phyloP scores from a whole-genome alignment of 1,284 basidiomycete species.

The Trichosporon coremiiforme region DNA sequence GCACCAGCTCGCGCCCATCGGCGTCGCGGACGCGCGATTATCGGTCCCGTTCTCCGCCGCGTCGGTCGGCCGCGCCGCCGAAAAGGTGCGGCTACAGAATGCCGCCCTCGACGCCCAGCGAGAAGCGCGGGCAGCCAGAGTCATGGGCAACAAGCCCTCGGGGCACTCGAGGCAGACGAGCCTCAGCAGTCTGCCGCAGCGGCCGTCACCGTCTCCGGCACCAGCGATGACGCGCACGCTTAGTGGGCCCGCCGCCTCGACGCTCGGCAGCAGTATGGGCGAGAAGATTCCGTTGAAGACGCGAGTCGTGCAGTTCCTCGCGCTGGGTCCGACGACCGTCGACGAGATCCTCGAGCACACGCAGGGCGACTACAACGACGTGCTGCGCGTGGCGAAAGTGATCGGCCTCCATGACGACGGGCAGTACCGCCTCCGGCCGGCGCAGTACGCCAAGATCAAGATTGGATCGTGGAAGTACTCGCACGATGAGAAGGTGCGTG shows the following conservation, averaged over 20 bases:
- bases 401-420: conserved; percentile 30
- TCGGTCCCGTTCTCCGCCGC: conserved; percentile 39
- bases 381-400: conserved; percentile 49
- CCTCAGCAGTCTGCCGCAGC: conserved; percentile 16
- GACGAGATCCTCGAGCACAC: conserved; percentile 40
- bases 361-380: conserved; percentile 43
- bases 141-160: conserved; percentile 31
- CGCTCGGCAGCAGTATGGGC: conserved; percentile 15
- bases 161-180: background rate
- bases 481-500: conserved; percentile 41
- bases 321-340: conserved; percentile 42
- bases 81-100: conserved; percentile 40
- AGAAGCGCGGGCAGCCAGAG: conserved; percentile 37
- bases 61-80: conserved; percentile 36
- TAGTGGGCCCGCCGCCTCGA: conserved; percentile 28
- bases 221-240: conserved; percentile 26
- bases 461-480: conserved; percentile 47
- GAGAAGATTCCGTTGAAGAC: conserved; percentile 51
- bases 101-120: conserved; percentile 39
- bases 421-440: conserved; percentile 40
- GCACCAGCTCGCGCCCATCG: conserved; percentile 33
- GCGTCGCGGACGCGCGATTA: conserved; percentile 47
- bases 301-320: conserved; percentile 49
- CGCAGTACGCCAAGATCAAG: conserved; percentile 53
- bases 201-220: background rate